Conservation (phyloP, 371 early-diverging fungal species). For the Mucor indicus region DNA sequence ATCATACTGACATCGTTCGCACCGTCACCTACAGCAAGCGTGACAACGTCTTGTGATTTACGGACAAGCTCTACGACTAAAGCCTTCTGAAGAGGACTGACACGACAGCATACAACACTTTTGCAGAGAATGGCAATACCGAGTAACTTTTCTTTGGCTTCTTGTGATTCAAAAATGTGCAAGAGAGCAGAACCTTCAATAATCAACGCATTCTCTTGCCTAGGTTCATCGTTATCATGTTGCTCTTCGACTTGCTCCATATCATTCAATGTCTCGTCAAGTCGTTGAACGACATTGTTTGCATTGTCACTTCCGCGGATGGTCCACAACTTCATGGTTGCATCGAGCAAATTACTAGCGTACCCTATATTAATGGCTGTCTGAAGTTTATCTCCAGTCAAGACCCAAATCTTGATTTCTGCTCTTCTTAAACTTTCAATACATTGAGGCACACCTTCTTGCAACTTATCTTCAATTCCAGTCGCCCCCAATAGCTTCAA, state of each 20-base stretch:
- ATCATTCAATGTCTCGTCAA: conserved; percentile 32
- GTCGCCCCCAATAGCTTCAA: conserved; percentile 90
- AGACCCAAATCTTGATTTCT: conserved; percentile 98
- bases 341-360: conserved; percentile 77
- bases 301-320: conserved; percentile 51
- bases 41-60: conserved; percentile 69
- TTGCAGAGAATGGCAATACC: conserved; percentile 78
- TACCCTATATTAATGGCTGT: conserved; percentile 99
- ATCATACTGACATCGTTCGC: conserved; percentile 96
- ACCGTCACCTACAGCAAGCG: conserved; percentile 97
- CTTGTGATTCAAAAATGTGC: conserved; percentile 63
- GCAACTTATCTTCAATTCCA: conserved; percentile 98
- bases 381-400: conserved; percentile 99
- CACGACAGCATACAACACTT: conserved; percentile 94
- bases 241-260: conserved; percentile 4
- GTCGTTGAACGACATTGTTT: conserved; percentile 39
- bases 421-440: conserved; percentile 84
- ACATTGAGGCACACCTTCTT: conserved; percentile 93
- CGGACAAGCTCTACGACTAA: conserved; percentile 92
- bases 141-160: conserved; percentile 62
- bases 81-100: conserved; percentile 96
- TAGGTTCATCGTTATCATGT: background rate
- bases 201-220: conserved; percentile 66
- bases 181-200: conserved; percentile 92
- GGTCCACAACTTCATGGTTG: conserved; percentile 71